Evolutionary conservation across 768 basidiomycete species (phyloP).

Genomic region (Leccinum variicolor): DNA sequence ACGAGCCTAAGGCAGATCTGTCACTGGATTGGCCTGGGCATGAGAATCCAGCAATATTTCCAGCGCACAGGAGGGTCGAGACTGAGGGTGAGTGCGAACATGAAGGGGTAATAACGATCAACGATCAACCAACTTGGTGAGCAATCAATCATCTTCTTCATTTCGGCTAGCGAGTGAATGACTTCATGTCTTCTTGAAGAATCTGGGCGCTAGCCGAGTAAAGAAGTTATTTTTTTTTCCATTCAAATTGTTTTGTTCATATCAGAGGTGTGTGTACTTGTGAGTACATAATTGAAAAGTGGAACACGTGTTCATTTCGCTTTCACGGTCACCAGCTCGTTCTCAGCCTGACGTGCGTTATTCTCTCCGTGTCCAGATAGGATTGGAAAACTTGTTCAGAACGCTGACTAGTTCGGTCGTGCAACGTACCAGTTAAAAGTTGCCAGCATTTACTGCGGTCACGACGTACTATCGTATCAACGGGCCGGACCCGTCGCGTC

Average conservation of each 20-base stretch:
- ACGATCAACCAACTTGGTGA: conserved; percentile 21
- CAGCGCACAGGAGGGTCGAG: neutral
- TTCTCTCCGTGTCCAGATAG: neutral
- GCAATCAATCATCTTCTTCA: conserved; percentile 18
- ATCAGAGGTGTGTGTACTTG: neutral
- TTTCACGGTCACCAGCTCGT: neutral
- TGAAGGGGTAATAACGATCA: conserved; percentile 16
- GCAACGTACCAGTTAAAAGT: neutral
- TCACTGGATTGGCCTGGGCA: neutral
- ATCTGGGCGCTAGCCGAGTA: neutral
- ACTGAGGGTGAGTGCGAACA: conserved; percentile 1
- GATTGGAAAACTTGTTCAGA: neutral
- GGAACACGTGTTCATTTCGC: conserved; percentile 14
- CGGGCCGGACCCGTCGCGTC: conserved; percentile 7
- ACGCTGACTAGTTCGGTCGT: neutral
- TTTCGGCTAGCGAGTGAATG: conserved; percentile 25
- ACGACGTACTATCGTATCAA: conserved; percentile 13
- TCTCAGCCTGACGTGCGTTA: neutral
- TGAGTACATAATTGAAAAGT: neutral
- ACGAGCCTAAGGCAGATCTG: neutral
- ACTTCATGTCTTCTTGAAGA: conserved; percentile 1
- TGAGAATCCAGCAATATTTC: neutral
- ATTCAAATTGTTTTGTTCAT: neutral
- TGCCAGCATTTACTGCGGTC: neutral
- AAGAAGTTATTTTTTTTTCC: conserved; percentile 1